Conservation (phyloP, 176 grass and related monocot species). For the Oropetium thomaeum region DNA sequence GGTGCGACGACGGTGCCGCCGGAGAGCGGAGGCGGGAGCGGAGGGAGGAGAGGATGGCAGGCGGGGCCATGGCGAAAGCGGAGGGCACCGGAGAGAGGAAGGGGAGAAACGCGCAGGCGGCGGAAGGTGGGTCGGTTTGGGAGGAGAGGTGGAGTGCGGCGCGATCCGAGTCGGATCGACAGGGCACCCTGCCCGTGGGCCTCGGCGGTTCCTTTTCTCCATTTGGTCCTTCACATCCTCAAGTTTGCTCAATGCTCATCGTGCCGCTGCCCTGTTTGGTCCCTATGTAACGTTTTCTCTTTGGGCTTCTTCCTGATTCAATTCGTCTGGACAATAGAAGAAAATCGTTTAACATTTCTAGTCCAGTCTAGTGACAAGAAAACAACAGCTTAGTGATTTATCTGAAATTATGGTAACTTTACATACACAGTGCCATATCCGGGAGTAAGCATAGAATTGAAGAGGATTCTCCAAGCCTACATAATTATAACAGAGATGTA, state of each 20-base stretch:
- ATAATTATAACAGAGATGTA: not conserved
- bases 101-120: not conserved
- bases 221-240: not conserved
- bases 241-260: not conserved
- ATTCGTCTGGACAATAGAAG: not conserved
- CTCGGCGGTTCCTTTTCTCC: not conserved
- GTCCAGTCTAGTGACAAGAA: not conserved
- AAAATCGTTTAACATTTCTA: not conserved
- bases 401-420: not conserved
- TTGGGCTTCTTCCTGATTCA: too few relatives aligned
- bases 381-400: not conserved
- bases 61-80: conserved; percentile 44
- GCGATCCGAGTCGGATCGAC: not conserved
- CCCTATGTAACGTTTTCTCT: not conserved
- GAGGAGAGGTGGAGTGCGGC: not conserved
- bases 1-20: not conserved
- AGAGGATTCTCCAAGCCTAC: not conserved
- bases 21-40: conserved; percentile 32
- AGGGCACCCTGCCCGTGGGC: not conserved
- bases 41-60: conserved; percentile 47
- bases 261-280: not conserved
- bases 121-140: not conserved
- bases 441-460: not conserved
- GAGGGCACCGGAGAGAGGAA: not conserved
- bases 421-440: not conserved